Percentiles rank a stretch among this genome's conserved stretches.
These are phyloP conservation scores for Viridothelium virens DNA, from an alignment of 495 filamentous ascomycete genomes.

Conservation along the genomic window DNA sequence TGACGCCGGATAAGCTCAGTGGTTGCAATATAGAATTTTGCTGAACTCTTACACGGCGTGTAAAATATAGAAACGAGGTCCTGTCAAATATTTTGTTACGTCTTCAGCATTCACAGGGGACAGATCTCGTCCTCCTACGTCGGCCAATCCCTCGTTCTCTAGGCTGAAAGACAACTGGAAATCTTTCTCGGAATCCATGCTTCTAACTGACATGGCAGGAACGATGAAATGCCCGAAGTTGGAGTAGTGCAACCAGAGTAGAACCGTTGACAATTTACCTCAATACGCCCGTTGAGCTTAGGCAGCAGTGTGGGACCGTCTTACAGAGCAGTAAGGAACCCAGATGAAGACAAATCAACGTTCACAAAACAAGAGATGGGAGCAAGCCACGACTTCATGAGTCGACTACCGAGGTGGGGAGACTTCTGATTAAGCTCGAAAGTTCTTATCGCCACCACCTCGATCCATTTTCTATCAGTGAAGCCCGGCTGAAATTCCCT, in stretches of 20 bases:
- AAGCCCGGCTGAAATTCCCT: background rate
- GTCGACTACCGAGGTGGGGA: background rate
- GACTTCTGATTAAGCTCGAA: background rate
- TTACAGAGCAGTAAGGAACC: background rate
- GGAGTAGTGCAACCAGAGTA: background rate
- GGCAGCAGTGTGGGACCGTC: background rate
- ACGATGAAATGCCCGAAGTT: background rate
- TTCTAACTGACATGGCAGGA: background rate
- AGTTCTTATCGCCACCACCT: background rate
- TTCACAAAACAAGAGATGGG: background rate
- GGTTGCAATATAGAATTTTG: background rate
- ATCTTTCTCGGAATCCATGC: background rate
- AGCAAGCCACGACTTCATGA: background rate
- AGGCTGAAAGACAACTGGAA: background rate
- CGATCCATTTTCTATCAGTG: background rate
- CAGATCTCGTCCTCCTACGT: background rate
- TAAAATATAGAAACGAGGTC: background rate
- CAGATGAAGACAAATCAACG: background rate
- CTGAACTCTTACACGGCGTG: background rate
- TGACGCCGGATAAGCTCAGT: background rate
- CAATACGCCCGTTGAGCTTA: background rate
- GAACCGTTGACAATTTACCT: background rate
- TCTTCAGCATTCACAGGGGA: constrained; percentile 1
- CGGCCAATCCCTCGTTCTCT: background rate
- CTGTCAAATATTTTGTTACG: background rate